Evolutionary conservation across 1,139 yeast species (phyloP).

Genomic region (Lodderomyces jiufengensis): DNA sequence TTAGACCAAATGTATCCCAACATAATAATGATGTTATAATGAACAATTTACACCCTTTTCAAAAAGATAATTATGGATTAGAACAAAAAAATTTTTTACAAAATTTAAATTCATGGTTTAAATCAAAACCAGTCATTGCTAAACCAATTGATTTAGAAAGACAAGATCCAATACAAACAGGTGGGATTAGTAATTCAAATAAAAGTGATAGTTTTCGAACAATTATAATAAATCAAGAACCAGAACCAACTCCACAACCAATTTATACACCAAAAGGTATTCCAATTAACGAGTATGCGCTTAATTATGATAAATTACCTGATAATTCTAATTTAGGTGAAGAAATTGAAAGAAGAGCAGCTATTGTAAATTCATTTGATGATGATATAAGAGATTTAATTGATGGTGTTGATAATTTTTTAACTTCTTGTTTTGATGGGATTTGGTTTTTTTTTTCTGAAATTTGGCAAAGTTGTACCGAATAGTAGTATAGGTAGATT

Average conservation of each 20-base stretch:
- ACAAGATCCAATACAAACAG: constrained; percentile 4
- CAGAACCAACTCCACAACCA: constrained; percentile 11
- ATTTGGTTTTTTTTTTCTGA: constrained; percentile 9
- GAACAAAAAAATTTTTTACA: not conserved
- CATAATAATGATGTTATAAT: constrained; percentile 32
- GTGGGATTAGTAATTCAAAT: too few relatives aligned
- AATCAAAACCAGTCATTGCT: constrained; percentile 9
- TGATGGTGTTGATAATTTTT: constrained; percentile 15
- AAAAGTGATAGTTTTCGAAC: constrained; percentile 4
- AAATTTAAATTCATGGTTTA: constrained; percentile 8
- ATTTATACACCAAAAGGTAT: constrained; percentile 25
- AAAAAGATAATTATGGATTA: constrained; percentile 16
- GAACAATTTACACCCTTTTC: constrained; percentile 42
- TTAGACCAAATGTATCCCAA: constrained; percentile 50
- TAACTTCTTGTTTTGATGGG: constrained; percentile 13
- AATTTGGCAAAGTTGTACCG: constrained; percentile 7
- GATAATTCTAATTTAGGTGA: constrained; percentile 7
- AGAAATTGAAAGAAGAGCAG: constrained; percentile 12
- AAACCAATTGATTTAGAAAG: constrained; percentile 12
- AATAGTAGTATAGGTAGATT: not conserved
- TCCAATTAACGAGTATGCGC: constrained; percentile 21
- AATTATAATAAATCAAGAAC: constrained; percentile 7
- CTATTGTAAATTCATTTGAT: constrained; percentile 17
- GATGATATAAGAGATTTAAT: constrained; percentile 16
- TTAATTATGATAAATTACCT: constrained; percentile 15